Percentiles rank a stretch among this genome's conserved stretches.
These are phyloP conservation scores for Psilocybe azurescens DNA, from an alignment of 768 basidiomycete genomes.

Conservation along the genomic window DNA sequence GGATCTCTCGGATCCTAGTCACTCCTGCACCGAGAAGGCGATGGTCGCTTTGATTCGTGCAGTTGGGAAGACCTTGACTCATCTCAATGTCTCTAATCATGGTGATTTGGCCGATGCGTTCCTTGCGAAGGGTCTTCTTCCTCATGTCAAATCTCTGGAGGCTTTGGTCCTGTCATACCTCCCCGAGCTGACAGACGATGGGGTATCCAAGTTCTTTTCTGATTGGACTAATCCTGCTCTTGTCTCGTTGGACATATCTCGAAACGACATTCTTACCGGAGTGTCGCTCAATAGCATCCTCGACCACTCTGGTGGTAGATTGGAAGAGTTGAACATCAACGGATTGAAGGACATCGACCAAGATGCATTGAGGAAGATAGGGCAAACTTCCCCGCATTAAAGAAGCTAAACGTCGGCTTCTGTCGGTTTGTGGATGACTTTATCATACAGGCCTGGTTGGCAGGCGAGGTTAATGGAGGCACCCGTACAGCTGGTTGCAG, in stretches of 20 bases:
- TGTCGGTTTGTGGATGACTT: conserved; percentile 86
- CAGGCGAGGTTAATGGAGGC: conserved; percentile 33
- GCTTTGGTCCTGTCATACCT: conserved; percentile 61
- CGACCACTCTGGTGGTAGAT: conserved; percentile 61
- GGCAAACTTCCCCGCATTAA: conserved; percentile 45
- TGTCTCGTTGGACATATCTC: conserved; percentile 59
- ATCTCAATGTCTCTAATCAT: conserved; percentile 79
- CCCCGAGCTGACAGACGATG: conserved; percentile 69
- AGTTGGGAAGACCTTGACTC: conserved; percentile 59
- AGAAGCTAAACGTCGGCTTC: conserved; percentile 81
- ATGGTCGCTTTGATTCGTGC: conserved; percentile 58
- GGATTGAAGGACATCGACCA: conserved; percentile 71
- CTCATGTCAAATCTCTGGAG: conserved; percentile 50
- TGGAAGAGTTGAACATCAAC: conserved; percentile 74
- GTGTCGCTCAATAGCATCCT: conserved; percentile 68
- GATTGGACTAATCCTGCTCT: conserved; percentile 61
- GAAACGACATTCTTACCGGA: conserved; percentile 59
- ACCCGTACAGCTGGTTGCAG: conserved; percentile 37
- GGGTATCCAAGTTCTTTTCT: conserved; percentile 72
- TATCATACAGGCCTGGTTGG: conserved; percentile 71
- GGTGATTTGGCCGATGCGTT: conserved; percentile 61
- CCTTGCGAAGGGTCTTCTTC: conserved; percentile 63
- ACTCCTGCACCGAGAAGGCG: conserved; percentile 59
- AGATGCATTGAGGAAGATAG: conserved; percentile 43
- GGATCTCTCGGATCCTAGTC: conserved; percentile 70